Evolutionary conservation across 345 rosid species (phyloP).

Genomic region (Euphorbia tirucalli): DNA sequence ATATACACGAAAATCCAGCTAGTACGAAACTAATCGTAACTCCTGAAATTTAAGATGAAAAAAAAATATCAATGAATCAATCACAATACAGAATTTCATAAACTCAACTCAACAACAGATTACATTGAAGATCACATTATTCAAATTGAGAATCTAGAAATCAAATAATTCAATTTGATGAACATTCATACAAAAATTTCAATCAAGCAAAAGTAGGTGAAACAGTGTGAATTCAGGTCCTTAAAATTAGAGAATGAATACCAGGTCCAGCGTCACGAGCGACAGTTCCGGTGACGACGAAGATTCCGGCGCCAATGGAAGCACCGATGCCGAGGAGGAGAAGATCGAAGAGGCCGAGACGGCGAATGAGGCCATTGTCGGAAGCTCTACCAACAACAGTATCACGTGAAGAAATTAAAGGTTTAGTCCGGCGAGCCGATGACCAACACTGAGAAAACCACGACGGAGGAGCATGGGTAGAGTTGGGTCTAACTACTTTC

Average conservation of each 20-base stretch:
- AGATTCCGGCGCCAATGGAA: conserved; percentile 91
- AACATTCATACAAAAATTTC: too few species aligned
- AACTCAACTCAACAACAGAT: neutral
- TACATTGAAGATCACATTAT: too few species aligned
- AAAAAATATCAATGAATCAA: neutral
- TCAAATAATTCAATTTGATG: neutral
- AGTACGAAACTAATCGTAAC: conserved; percentile 81
- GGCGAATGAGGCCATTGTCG: conserved; percentile 64
- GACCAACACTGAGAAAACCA: conserved; percentile 57
- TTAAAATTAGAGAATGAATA: too few species aligned
- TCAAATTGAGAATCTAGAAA: too few species aligned
- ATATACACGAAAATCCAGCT: conserved; percentile 84
- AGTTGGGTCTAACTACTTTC: neutral
- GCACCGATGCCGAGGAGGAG: conserved; percentile 87
- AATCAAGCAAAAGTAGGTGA: neutral
- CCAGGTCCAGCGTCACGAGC: conserved; percentile 97
- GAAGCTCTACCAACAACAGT: conserved; percentile 31
- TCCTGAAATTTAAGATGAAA: conserved; percentile 41
- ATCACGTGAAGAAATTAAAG: conserved; percentile 30
- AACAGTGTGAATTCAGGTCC: neutral
- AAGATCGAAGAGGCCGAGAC: conserved; percentile 81
- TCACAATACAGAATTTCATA: neutral
- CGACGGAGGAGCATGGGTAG: conserved; percentile 28
- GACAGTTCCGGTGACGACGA: conserved; percentile 94
- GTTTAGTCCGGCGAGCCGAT: conserved; percentile 69